A percentile compares a stretch with the other conserved stretches of the same genome.
Evolutionary conservation across 2,329 filamentous ascomycete genomes (phyloP).

Genomic region (Dothiorella sarmentorum): DNA sequence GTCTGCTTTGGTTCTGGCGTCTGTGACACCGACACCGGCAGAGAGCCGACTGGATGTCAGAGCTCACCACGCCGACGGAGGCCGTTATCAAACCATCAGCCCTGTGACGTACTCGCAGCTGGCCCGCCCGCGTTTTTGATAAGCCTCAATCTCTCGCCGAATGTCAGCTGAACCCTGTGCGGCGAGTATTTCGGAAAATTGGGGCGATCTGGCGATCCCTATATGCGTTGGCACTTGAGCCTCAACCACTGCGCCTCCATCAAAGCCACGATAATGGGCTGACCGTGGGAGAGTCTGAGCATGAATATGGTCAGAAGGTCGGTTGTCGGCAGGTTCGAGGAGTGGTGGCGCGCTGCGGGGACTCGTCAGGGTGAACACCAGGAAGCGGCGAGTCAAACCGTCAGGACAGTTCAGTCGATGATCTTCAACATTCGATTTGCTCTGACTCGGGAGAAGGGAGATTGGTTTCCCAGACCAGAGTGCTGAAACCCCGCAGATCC

Average conservation of each 20-base stretch:
- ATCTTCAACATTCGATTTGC: conserved; percentile 3
- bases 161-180: background rate
- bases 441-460: conserved; percentile 6
- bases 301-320: no score
- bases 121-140: background rate
- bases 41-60: background rate
- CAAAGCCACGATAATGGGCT: background rate
- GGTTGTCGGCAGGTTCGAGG: background rate
- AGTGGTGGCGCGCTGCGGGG: background rate
- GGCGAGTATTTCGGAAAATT: conserved; percentile 15
- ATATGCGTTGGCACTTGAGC: background rate
- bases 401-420: background rate
- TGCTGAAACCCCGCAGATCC: conserved; percentile 2
- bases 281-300: background rate
- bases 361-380: background rate
- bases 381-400: background rate
- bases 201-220: conserved; percentile 9
- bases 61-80: background rate
- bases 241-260: background rate
- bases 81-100: conserved; percentile 13
- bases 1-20: background rate
- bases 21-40: background rate
- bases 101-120: conserved; percentile 1
- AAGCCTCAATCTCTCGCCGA: background rate
- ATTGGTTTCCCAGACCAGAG: conserved; percentile 4